Evolutionary conservation across 345 rosid genomes (phyloP).

Genomic region (Citrus maxima): DNA sequence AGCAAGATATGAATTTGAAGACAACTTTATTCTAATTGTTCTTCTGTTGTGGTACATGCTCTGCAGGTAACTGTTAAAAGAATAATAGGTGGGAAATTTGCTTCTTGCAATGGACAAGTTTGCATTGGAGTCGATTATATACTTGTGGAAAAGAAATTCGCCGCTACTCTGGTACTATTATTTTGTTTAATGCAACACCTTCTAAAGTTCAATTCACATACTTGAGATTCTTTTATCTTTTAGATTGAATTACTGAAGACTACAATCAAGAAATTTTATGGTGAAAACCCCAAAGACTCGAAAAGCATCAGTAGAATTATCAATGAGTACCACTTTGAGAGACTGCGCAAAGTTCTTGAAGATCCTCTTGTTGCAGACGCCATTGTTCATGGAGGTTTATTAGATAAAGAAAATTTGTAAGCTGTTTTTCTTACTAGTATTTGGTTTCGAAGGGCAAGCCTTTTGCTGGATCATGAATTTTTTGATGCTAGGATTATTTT

Average conservation of each 20-base stretch:
- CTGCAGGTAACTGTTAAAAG: constrained; percentile 53
- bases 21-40: neutral
- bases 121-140: constrained; percentile 72
- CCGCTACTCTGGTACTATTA: constrained; percentile 48
- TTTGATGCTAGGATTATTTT: neutral
- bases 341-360: constrained; percentile 44
- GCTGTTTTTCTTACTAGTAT: neutral
- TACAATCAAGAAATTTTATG: constrained; percentile 47
- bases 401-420: constrained; percentile 62
- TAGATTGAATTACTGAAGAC: constrained; percentile 63
- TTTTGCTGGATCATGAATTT: neutral
- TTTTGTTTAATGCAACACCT: neutral
- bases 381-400: constrained; percentile 65
- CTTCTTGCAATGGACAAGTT: constrained; percentile 75
- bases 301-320: constrained; percentile 51
- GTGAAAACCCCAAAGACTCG: constrained; percentile 52
- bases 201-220: neutral
- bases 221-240: constrained; percentile 11
- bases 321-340: constrained; percentile 48
- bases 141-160: constrained; percentile 58
- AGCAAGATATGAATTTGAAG: neutral
- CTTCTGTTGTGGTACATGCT: too few relatives aligned
- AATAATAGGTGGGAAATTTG: constrained; percentile 88
- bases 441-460: neutral
- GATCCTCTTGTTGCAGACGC: constrained; percentile 65